Percentiles rank a stretch among this genome's conserved stretches.
phyloP scores from a whole-genome alignment of 139 green algal genomes.

The Closterium sp. region DNA sequence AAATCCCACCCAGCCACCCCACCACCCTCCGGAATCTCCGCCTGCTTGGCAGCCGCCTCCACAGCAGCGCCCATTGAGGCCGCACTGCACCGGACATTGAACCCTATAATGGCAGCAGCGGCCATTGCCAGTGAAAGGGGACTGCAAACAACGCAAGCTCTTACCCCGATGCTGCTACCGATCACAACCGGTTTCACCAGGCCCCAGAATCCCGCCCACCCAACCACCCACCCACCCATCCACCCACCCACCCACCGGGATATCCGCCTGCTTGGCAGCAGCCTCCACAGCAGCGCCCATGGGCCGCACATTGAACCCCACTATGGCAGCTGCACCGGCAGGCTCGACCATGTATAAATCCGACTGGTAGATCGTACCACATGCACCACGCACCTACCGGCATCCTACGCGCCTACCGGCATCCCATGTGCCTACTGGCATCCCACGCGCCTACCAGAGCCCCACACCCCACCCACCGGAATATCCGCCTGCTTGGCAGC shows the following conservation, averaged over 20 bases:
- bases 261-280: neutral
- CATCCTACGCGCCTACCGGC: no score
- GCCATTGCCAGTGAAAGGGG: no score
- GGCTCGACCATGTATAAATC: neutral
- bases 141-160: no score
- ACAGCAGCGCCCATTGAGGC: slow-evolving; percentile 11
- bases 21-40: neutral
- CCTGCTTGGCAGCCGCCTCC: slow-evolving; percentile 11
- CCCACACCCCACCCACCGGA: neutral
- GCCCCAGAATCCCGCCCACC: no score
- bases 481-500: slow-evolving; percentile 1
- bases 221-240: no score
- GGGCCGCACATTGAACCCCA: neutral
- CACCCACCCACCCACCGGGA: neutral
- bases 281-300: slow-evolving; percentile 20
- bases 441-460: no score
- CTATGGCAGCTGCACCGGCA: neutral
- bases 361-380: neutral
- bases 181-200: no score
- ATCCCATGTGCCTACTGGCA: no score
- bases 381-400: no score
- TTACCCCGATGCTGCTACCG: no score
- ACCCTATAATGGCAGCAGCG: neutral
- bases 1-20: no score
- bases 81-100: neutral